phyloP scores from a whole-genome alignment of 768 basidiomycete species.

The Tricholoma hemisulphureum region DNA sequence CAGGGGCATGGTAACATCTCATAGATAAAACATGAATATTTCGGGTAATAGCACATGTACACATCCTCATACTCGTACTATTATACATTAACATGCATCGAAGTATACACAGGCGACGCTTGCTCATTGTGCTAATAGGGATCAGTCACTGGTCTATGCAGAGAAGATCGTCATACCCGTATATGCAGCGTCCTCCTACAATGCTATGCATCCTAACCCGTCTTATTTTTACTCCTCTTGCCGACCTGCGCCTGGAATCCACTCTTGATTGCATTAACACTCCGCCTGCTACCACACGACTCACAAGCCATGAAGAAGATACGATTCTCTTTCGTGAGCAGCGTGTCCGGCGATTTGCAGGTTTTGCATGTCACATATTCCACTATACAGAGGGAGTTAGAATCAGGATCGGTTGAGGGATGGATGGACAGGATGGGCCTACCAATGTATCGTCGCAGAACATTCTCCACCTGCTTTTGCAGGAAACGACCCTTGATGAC shows the following conservation, averaged over 20 bases:
- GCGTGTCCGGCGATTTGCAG: slow-evolving; percentile 97
- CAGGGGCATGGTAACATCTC: neutral
- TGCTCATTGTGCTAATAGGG: too few relatives aligned
- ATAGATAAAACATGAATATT: too few relatives aligned
- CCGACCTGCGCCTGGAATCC: slow-evolving; percentile 97
- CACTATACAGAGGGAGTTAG: slow-evolving; percentile 52
- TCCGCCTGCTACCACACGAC: slow-evolving; percentile 85
- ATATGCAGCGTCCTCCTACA: neutral
- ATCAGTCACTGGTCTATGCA: too few relatives aligned
- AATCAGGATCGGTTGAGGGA: too few relatives aligned
- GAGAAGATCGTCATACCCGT: too few relatives aligned
- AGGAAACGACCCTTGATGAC: slow-evolving; percentile 99
- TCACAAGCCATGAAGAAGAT: slow-evolving; percentile 98
- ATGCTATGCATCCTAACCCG: slow-evolving; percentile 40
- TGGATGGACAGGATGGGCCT: slow-evolving; percentile 30
- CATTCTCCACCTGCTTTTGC: slow-evolving; percentile 98
- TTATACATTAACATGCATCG: too few relatives aligned
- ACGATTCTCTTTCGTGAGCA: slow-evolving; percentile 96
- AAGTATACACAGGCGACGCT: too few relatives aligned
- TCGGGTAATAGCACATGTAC: too few relatives aligned
- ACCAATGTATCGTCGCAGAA: slow-evolving; percentile 95
- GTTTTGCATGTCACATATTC: slow-evolving; percentile 99
- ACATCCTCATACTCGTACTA: too few relatives aligned
- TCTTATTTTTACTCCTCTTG: slow-evolving; percentile 81
- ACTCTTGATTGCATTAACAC: slow-evolving; percentile 96